phyloP scores from a whole-genome alignment of 2,329 filamentous ascomycete genomes.

The Aureobasidium namibiae region DNA sequence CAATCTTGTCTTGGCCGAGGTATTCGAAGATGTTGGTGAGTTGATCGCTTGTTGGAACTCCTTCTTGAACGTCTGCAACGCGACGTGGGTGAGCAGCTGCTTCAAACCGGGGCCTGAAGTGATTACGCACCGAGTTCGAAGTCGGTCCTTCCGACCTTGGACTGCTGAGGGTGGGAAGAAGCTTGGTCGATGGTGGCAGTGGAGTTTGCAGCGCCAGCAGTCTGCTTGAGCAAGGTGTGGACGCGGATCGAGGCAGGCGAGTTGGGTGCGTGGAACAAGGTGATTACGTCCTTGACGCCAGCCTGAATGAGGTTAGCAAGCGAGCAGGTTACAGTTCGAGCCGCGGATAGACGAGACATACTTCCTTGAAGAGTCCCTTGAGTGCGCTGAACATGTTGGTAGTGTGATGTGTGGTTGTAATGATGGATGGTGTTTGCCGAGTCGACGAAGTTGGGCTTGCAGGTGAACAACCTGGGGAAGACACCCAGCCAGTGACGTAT shows the following conservation, averaged over 20 bases:
- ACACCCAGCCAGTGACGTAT: not conserved
- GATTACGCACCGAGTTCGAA: conserved; percentile 60
- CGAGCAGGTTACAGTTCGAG: not conserved
- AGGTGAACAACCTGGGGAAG: not conserved
- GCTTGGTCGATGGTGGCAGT: conserved; percentile 68
- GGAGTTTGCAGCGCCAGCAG: conserved; percentile 59
- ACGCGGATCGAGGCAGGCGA: conserved; percentile 65
- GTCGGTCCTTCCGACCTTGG: conserved; percentile 51
- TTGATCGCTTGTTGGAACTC: conserved; percentile 72
- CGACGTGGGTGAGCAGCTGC: not conserved
- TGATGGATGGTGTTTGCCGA: not conserved
- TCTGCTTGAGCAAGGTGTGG: conserved; percentile 70
- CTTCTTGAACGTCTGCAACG: conserved; percentile 61
- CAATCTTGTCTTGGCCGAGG: conserved; percentile 53
- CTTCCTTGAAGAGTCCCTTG: conserved; percentile 41
- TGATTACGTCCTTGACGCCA: conserved; percentile 67
- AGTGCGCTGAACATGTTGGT: conserved; percentile 21
- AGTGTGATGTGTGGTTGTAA: not conserved
- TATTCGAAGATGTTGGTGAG: conserved; percentile 79
- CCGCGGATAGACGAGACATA: conserved; percentile 18
- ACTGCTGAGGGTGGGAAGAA: conserved; percentile 55
- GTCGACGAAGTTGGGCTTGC: not conserved
- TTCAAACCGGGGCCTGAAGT: not conserved
- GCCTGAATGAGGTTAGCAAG: conserved; percentile 23
- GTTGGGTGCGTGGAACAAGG: conserved; percentile 84